Conservation (phyloP, 2,329 filamentous ascomycete species). For the Alternaria brassicae region DNA sequence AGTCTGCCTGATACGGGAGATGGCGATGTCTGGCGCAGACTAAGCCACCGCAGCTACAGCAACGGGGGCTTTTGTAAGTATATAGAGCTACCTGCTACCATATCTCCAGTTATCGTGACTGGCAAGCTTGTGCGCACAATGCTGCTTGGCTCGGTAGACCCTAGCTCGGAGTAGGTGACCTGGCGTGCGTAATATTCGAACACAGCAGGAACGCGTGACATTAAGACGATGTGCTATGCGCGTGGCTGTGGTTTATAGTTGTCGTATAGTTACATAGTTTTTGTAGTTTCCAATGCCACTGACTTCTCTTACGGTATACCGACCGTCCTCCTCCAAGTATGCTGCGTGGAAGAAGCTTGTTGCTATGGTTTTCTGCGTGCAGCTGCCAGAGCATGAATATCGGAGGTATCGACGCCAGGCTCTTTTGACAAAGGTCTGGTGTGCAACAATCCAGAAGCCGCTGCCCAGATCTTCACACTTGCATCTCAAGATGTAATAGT, state of each 20-base stretch:
- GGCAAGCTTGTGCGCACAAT: constrained; percentile 2
- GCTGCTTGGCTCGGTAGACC: neutral
- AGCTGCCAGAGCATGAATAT: constrained; percentile 1
- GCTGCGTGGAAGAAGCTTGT: constrained; percentile 3
- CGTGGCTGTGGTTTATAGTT: too few relatives aligned
- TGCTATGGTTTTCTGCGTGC: neutral
- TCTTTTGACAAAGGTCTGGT: neutral
- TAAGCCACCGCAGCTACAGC: neutral
- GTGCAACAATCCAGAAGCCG: constrained; percentile 7
- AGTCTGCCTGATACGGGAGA: neutral
- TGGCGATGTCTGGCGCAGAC: neutral
- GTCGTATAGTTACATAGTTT: constrained; percentile 7
- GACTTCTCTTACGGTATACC: constrained; percentile 6
- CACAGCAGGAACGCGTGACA: too few relatives aligned
- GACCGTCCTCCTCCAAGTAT: neutral
- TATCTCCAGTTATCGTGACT: neutral
- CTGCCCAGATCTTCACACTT: constrained; percentile 3
- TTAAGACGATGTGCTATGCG: too few relatives aligned
- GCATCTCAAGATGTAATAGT: constrained; percentile 10
- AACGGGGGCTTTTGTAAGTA: constrained; percentile 5
- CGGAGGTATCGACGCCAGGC: neutral
- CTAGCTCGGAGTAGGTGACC: too few relatives aligned
- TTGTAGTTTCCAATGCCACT: constrained; percentile 1
- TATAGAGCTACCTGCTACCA: neutral
- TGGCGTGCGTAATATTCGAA: too few relatives aligned